Conservation (phyloP, 331 rosid species). For the Quercus tomentella region DNA sequence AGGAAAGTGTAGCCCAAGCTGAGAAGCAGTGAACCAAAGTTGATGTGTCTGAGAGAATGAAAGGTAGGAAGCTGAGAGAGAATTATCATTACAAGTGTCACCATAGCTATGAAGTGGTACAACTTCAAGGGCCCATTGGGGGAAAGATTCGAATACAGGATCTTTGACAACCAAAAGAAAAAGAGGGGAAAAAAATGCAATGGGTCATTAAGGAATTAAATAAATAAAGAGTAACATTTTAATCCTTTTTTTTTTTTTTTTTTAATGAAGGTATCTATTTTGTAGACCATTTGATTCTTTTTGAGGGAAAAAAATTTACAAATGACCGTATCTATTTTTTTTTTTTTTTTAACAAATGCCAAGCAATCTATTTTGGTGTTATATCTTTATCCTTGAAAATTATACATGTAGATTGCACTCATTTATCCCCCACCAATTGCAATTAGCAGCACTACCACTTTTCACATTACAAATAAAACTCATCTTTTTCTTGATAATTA, state of each 20-base stretch:
- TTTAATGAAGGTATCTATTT: not conserved
- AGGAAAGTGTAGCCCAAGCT: conserved; percentile 67
- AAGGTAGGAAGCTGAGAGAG: conserved; percentile 81
- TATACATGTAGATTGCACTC: not conserved
- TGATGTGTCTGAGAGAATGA: conserved; percentile 78
- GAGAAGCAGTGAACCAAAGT: conserved; percentile 65
- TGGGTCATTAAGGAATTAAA: not conserved
- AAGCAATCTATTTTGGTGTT: not conserved
- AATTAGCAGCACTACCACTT: not conserved
- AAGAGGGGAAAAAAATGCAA: not conserved
- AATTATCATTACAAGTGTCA: conserved; percentile 62
- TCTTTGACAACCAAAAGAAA: conserved; percentile 28
- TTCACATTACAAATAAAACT: not conserved
- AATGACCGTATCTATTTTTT: not conserved
- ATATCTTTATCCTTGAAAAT: too few relatives aligned
- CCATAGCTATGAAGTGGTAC: conserved; percentile 88
- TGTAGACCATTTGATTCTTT: not conserved
- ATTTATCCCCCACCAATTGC: not conserved
- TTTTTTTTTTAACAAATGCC: too few relatives aligned
- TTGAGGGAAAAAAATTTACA: too few relatives aligned
- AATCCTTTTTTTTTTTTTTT: not conserved
- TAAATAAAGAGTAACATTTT: not conserved
- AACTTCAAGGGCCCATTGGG: conserved; percentile 68
- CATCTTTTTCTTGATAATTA: not conserved
- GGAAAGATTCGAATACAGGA: conserved; percentile 54